Percentiles rank a stretch among this genome's conserved stretches.
These are phyloP conservation scores for Colletotrichum chrysophilum DNA, from an alignment of 2,329 filamentous ascomycete genomes.

Conservation along the genomic window DNA sequence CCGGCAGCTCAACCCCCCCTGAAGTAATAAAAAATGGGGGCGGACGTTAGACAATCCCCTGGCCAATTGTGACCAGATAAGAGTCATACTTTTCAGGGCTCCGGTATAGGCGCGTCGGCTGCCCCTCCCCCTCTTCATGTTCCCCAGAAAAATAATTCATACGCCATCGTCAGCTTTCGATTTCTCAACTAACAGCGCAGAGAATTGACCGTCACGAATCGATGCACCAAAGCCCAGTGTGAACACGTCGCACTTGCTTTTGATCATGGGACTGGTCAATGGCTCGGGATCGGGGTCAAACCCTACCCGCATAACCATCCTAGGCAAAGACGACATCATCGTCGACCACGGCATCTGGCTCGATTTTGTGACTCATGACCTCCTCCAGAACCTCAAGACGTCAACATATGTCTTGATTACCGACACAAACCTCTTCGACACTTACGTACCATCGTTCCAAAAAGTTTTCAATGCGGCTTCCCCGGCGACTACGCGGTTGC, in stretches of 20 bases:
- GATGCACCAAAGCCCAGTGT: background rate
- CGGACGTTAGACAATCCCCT: background rate
- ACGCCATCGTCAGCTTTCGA: background rate
- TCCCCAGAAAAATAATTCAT: background rate
- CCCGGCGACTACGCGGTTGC: slow-evolving; percentile 65
- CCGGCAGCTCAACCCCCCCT: background rate
- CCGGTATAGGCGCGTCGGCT: background rate
- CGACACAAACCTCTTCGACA: slow-evolving; percentile 85
- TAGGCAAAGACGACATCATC: slow-evolving; percentile 89
- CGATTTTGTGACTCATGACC: slow-evolving; percentile 79
- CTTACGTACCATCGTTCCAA: slow-evolving; percentile 82
- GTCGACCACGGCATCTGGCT: slow-evolving; percentile 92
- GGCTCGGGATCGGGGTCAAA: slow-evolving; percentile 24
- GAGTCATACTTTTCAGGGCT: background rate
- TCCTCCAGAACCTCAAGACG: slow-evolving; percentile 77
- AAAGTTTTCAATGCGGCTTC: slow-evolving; percentile 36
- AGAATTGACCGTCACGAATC: background rate
- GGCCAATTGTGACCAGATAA: background rate
- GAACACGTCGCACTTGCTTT: background rate
- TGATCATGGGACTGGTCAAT: slow-evolving; percentile 20
- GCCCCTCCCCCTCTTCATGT: background rate
- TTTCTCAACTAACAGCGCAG: background rate
- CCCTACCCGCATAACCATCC: slow-evolving; percentile 74
- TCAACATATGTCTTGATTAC: slow-evolving; percentile 97
- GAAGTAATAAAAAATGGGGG: background rate